These are phyloP conservation scores for Dipteronia dyeriana DNA, from an alignment of 345 rosid species.

Conservation along the genomic window DNA sequence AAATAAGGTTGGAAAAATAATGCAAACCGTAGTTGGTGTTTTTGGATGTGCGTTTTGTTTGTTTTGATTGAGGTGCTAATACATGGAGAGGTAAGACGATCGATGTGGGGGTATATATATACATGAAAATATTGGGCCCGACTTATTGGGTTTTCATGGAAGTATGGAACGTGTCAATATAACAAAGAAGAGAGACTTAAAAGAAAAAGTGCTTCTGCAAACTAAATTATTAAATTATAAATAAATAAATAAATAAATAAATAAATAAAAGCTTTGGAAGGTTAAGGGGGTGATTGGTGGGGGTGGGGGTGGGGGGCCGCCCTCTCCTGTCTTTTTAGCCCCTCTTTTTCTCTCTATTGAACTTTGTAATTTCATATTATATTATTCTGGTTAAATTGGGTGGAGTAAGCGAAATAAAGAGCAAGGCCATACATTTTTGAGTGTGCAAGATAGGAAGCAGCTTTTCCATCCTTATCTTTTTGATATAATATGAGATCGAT, in stretches of 20 bases:
- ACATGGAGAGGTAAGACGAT: conserved; percentile 6
- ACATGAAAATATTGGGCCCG: conserved; percentile 37
- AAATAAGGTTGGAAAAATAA: conserved; percentile 8
- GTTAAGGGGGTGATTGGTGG: not conserved
- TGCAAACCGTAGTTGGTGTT: conserved; percentile 10
- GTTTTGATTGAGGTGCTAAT: conserved; percentile 15
- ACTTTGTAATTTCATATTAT: conserved; percentile 10
- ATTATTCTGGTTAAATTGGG: conserved; percentile 13
- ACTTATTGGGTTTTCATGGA: not conserved
- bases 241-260: too few relatives aligned
- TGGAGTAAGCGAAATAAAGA: not conserved
- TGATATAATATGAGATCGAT: not conserved
- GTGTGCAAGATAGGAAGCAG: conserved; percentile 6
- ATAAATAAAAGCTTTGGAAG: conserved; percentile 12
- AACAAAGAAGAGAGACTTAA: not conserved
- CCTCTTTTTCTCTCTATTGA: not conserved
- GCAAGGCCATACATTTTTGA: not conserved
- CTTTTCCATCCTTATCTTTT: conserved; percentile 6
- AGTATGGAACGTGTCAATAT: conserved; percentile 32
- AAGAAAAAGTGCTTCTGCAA: conserved; percentile 3
- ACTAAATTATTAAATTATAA: too few relatives aligned
- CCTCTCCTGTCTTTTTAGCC: not conserved
- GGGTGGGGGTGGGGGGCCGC: conserved; percentile 7
- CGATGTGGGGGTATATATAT: conserved; percentile 44
- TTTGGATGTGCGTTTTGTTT: conserved; percentile 25